Conservation (phyloP, 140 eudicot species). For the Bidens hawaiensis region DNA sequence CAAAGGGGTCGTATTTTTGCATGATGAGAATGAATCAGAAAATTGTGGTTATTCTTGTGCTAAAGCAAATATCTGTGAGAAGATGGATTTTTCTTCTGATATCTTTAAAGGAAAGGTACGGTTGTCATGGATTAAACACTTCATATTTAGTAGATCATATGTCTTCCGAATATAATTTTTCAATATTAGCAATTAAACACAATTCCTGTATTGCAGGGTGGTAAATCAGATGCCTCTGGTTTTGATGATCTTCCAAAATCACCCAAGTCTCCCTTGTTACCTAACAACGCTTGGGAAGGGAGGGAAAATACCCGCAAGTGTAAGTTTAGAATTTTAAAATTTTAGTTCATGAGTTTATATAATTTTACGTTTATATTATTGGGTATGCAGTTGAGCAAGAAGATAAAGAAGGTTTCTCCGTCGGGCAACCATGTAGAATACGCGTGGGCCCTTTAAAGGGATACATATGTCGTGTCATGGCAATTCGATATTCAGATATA, state of each 20-base stretch:
- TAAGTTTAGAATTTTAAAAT: conserved; percentile 30
- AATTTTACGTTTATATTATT: background rate
- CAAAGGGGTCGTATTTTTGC: conserved; percentile 59
- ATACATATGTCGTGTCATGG: conserved; percentile 79
- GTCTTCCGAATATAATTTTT: background rate
- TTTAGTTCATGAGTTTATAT: background rate
- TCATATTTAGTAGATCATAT: background rate
- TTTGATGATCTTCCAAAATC: conserved; percentile 60
- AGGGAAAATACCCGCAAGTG: conserved; percentile 44
- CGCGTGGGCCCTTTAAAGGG: conserved; percentile 92
- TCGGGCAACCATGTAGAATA: conserved; percentile 85
- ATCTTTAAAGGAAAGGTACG: conserved; percentile 54
- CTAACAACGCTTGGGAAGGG: conserved; percentile 51
- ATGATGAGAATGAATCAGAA: conserved; percentile 64
- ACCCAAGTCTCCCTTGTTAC: conserved; percentile 69
- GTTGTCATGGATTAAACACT: background rate
- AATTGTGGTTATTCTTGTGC: conserved; percentile 69
- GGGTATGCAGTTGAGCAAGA: conserved; percentile 44
- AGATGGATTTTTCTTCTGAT: conserved; percentile 42
- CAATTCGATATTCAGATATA: conserved; percentile 77
- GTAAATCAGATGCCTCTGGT: conserved; percentile 50
- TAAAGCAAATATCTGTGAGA: conserved; percentile 72
- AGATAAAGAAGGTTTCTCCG: conserved; percentile 55
- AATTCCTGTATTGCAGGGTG: conserved; percentile 33
- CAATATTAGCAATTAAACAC: background rate